phyloP scores from a whole-genome alignment of 352 stramenopile species.

The Phytopythium sindhum region DNA sequence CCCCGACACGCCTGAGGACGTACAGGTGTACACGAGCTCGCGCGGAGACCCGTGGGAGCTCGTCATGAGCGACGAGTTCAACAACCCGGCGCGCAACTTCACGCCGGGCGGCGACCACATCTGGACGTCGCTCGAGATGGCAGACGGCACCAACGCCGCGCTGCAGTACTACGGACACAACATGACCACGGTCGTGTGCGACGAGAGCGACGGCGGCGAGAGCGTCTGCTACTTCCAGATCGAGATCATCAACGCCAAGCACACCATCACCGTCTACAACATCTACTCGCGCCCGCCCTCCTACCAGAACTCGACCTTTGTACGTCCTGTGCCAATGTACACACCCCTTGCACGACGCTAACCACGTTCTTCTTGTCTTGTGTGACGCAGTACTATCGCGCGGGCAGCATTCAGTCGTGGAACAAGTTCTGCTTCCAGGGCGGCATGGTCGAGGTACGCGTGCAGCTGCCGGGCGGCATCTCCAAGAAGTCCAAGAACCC shows the following conservation, averaged over 20 bases:
- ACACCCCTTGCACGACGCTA: constrained; percentile 12
- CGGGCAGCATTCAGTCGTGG: constrained; percentile 88
- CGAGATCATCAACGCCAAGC: constrained; percentile 48
- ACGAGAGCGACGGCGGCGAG: constrained; percentile 20
- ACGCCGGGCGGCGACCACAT: constrained; percentile 49
- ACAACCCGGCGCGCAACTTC: constrained; percentile 59
- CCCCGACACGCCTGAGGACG: constrained; percentile 40
- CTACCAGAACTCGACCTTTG: constrained; percentile 49
- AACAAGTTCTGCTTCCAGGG: constrained; percentile 95
- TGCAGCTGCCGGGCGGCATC: constrained; percentile 82
- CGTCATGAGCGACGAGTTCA: constrained; percentile 94
- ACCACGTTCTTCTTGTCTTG: constrained; percentile 96
- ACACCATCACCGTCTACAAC: constrained; percentile 68
- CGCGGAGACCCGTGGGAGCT: constrained; percentile 40
- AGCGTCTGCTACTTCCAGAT: constrained; percentile 56
- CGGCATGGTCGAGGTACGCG: constrained; percentile 87
- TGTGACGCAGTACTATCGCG: constrained; percentile 89
- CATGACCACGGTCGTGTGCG: constrained; percentile 54
- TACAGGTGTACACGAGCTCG: constrained; percentile 41
- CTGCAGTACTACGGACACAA: constrained; percentile 65
- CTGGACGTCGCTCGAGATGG: constrained; percentile 63
- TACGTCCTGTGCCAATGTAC: constrained; percentile 17
- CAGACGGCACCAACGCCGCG: constrained; percentile 64
- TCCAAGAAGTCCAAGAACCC: constrained; percentile 60
- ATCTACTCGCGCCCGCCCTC: constrained; percentile 48